Base-by-base conservation (phyloP, 805 yeast species). In the Ogataea paraovalis region DNA sequence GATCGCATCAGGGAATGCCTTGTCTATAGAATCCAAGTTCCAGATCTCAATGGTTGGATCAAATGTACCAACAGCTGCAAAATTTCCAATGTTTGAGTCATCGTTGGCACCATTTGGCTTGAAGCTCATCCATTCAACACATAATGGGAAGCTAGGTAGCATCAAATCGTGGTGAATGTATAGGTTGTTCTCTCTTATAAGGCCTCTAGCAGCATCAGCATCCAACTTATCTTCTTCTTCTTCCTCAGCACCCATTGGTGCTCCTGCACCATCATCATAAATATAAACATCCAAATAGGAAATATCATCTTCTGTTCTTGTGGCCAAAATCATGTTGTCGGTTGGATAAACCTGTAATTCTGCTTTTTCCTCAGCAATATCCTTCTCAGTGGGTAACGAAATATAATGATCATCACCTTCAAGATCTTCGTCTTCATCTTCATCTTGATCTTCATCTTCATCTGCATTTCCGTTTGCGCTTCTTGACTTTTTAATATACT, bases 11-110 rank as follows among this genome's bases (percentile, higher is more conserved):
- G 99, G 99, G 76, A 87, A 92, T 23, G 96, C 92, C 60, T 89
- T 89, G 57, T 94, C 98, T 32, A 92, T 74, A 53, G 85, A 82
- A 65, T 94, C 99, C 60, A 94, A 73, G 67, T 94, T 90, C 98
- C 98, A 94, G 51, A 94, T 78, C 70, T 94, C 99, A 67, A 94
- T 92, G 62, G 87, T 95, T 37, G 99, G 99, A 58, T 92, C 98
- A 65, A 94, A 92, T 2, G 98, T 87, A 63, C 98, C 98, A 54
- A 94, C 74, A 13, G 99, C 99, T 2, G 96, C 98, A 68, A 88
- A 90, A 68, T 90, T 94, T 10, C 96, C 97, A 27, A 82, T 69
- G 51, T 80, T 77, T 2, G 62, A 55, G 20, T 68, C 69, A 38
- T 71, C 71, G 32, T 72, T 71, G 13, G 67, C 57, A 19, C 66